phyloP scores from a whole-genome alignment of 768 basidiomycete genomes.

The Amanita polypyramis region DNA sequence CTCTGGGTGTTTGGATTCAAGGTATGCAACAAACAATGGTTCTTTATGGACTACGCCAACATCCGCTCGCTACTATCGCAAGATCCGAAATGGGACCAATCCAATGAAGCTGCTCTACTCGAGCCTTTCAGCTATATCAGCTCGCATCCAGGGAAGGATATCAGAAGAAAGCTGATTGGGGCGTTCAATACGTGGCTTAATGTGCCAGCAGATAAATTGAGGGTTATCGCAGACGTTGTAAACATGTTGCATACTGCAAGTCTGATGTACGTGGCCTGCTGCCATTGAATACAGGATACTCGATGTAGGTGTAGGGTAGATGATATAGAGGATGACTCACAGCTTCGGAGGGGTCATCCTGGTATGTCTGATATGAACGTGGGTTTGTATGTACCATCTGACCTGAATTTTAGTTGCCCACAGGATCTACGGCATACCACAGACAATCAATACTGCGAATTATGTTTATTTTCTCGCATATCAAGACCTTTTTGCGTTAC shows the following conservation, averaged over 20 bases:
- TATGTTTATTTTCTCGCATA: constrained; percentile 95
- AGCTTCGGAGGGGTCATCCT: constrained; percentile 77
- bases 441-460: constrained; percentile 95
- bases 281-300: constrained; percentile 1
- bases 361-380: constrained; percentile 28
- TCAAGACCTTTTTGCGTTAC: constrained; percentile 65
- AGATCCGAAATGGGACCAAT: not conserved
- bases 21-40: not conserved
- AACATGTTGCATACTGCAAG: constrained; percentile 94
- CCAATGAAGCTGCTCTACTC: constrained; percentile 37
- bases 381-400: not conserved
- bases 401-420: constrained; percentile 56
- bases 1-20: constrained; percentile 26
- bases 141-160: constrained; percentile 86
- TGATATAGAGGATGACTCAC: constrained; percentile 89
- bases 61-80: constrained; percentile 3
- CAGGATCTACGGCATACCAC: constrained; percentile 93
- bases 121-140: constrained; percentile 86
- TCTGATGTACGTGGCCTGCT: constrained; percentile 50
- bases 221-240: constrained; percentile 70
- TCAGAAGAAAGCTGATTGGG: constrained; percentile 76
- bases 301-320: constrained; percentile 51
- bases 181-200: constrained; percentile 92
- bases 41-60: constrained; percentile 4
- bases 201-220: constrained; percentile 64